Evolutionary conservation across 192 early-diverging fungal genomes (phyloP), one percentile per base, ranked within the genome.

Genomic region (Backusella parvicylindrica): DNA sequence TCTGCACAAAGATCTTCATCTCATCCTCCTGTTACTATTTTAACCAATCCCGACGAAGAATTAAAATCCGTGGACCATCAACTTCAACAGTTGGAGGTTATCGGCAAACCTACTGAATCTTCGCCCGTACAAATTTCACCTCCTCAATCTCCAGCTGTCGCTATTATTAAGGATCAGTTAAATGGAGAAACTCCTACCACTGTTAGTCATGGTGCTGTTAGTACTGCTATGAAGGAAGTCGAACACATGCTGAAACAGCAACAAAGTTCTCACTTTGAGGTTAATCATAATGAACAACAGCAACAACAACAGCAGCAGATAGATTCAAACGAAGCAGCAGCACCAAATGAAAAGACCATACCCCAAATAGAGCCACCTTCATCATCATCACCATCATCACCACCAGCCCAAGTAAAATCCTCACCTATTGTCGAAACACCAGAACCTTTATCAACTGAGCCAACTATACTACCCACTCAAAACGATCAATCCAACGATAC

Each of bases 1-100:
- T 60, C 23, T 13, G 21, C 26, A 32, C 28, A 9, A 6, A 28
- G n/a, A 32, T 32, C 70, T 53, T 33, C 49, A 60, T 53, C 50
- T 35, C 26, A 32, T 6, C 43, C 23, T 36, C 32, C 60, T 37
- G 37, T 60, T 9, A 73, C 37, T 30, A 73, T 73, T 30, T 41
- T 73, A 18, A 68, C 74, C 6, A 70, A 75, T 63, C 74, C 47
- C 13, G 67, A 75, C 26, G 74, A 70, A 63, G 74, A 75, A 64
- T 50, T 70, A 35, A 68, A 75, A 23, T 75, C 74, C 43, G 50
- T 70, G 18, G 67, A 75, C 6, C 49, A 38, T n/a, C 74, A 75
- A 32, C 68, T 56, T 13, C 47, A 40, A 37, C 15, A 40, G 31
- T 30, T 70, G 12, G 67, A 75, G 4, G 47, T 40, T 38, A 1